phyloP scores from a whole-genome alignment of 305 asterid species.

The Plantago coronopus region DNA sequence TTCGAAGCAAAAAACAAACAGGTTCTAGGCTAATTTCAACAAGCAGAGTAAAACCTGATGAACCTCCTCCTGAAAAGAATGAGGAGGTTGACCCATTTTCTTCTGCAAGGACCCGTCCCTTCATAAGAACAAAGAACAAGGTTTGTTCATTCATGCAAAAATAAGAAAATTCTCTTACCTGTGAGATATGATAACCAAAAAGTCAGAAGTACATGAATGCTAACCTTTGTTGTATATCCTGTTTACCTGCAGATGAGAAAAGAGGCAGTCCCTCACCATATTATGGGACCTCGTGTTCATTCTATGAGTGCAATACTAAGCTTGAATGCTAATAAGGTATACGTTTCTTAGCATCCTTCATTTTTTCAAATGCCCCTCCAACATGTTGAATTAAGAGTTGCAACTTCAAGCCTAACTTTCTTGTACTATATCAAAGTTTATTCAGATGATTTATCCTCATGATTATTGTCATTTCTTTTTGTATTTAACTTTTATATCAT shows the following conservation, averaged over 20 bases:
- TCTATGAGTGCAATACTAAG: slow-evolving; percentile 46
- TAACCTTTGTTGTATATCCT: slow-evolving; percentile 14
- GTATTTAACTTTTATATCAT: too few species aligned
- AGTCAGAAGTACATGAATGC: slow-evolving; percentile 1
- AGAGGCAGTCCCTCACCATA: slow-evolving; percentile 67
- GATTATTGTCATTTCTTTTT: too few species aligned
- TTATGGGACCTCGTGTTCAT: slow-evolving; percentile 80
- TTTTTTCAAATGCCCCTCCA: too few species aligned
- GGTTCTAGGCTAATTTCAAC: slow-evolving; percentile 69
- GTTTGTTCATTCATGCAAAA: slow-evolving; percentile 28
- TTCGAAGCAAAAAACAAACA: slow-evolving; percentile 64
- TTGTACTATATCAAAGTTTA: too few species aligned
- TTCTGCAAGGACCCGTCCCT: slow-evolving; percentile 70
- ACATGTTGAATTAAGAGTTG: too few species aligned
- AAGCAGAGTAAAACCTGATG: slow-evolving; percentile 57
- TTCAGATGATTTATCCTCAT: too few species aligned
- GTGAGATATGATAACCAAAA: neutral
- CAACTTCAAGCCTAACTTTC: neutral
- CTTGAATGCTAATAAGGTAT: slow-evolving; percentile 61
- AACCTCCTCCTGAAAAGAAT: slow-evolving; percentile 48
- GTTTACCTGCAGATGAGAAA: slow-evolving; percentile 46
- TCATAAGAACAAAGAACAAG: slow-evolving; percentile 51
- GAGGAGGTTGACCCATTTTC: slow-evolving; percentile 74
- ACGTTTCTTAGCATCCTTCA: too few species aligned
- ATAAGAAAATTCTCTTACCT: neutral